Base-by-base conservation (phyloP, 805 yeast species). In the Clavispora carvajalis region DNA sequence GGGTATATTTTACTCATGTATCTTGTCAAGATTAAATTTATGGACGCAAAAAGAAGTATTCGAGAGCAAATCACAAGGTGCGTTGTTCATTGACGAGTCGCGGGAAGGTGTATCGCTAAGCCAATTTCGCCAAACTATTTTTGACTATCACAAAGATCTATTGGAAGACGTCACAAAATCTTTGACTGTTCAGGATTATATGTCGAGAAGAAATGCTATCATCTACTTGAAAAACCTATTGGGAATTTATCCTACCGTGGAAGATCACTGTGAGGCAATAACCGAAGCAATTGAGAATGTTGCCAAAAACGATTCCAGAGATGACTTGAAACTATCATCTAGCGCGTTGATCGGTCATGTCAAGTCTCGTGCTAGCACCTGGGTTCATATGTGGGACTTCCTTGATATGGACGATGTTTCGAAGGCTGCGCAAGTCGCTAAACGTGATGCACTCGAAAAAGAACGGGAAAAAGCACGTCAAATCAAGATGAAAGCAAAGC, bases 161-260 rank as follows among this genome's bases (percentile, higher is more conserved):
- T 59, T 79, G 11, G 57, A 60, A 2, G 76, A 73, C 22, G 47
- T 80, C 8, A 48, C 58, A 8, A 48, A 57, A 2, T 67, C 80
- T 4, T 60, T 83, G 33, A 53, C 57, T 15, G 71, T 76, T 6
- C 58, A 64, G 3, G 83, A 82, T 40, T 90, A 88, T 57, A 83
- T 85, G 78, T 80, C 85, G 2, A 73, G 93, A 38, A 76, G 89
- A 40, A 90, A 89, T 60, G 77, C 87, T 3, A 85, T 89, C 43
- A 82, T 85, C 1, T 77, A 87, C 51, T 65, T 89, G 66, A 86
- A 82, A 55, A 79, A 79, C 48, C 60, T 82, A 33, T 62, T 82
- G 15, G 71, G 73, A 2, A 71, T 74, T 12, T 88, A 78, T 55
- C 95, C 96, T 0, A 64, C 71, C 9, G 74, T 85, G 11, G 80